These are phyloP conservation scores for Tetrapisispora fleetii DNA, from an alignment of 805 yeast species.

Conservation along the genomic window DNA sequence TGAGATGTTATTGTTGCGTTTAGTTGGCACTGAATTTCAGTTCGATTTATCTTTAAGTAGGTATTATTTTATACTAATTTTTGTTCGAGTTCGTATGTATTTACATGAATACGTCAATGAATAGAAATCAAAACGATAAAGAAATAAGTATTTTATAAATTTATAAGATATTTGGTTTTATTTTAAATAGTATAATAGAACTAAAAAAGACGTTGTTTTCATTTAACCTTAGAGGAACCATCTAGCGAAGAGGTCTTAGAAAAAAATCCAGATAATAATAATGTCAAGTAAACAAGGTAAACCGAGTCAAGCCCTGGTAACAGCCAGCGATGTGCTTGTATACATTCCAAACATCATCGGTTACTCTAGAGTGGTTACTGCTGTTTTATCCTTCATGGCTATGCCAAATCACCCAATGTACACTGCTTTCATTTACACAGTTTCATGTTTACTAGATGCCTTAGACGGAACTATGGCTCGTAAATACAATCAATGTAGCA, in stretches of 20 bases:
- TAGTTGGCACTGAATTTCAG: too few relatives aligned
- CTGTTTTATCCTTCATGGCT: constrained; percentile 64
- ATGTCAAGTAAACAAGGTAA: neutral
- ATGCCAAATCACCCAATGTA: constrained; percentile 79
- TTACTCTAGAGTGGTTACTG: constrained; percentile 71
- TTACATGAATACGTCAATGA: too few relatives aligned
- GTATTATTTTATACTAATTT: too few relatives aligned
- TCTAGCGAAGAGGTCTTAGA: neutral
- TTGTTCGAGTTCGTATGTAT: too few relatives aligned
- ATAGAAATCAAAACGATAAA: too few relatives aligned
- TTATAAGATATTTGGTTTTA: too few relatives aligned
- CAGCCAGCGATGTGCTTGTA: constrained; percentile 51
- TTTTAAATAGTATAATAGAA: too few relatives aligned
- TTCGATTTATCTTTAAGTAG: too few relatives aligned
- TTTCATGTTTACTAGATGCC: constrained; percentile 90
- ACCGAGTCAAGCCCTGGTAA: constrained; percentile 9
- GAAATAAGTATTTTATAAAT: too few relatives aligned
- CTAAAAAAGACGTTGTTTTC: too few relatives aligned
- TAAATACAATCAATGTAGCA: constrained; percentile 75
- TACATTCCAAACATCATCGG: constrained; percentile 92
- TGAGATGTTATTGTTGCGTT: too few relatives aligned
- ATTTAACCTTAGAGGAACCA: neutral
- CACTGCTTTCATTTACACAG: constrained; percentile 68
- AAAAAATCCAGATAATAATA: neutral
- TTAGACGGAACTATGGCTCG: constrained; percentile 95